Conservation (phyloP, 2,329 filamentous ascomycete genomes). For the Colletotrichum zoysiae region DNA sequence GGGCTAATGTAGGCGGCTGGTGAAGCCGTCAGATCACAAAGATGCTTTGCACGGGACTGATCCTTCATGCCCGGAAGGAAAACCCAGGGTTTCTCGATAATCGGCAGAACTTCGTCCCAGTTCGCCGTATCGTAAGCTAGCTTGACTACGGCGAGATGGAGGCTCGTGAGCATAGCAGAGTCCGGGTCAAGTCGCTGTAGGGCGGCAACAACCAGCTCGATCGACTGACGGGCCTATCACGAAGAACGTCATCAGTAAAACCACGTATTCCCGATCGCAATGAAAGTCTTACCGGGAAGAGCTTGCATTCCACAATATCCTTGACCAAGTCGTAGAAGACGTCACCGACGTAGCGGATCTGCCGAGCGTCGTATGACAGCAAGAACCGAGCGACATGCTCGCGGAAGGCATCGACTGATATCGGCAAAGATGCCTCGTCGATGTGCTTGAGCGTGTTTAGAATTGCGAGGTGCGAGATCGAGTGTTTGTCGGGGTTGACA, state of each 20-base stretch:
- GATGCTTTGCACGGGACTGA: constrained; percentile 51
- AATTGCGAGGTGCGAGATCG: constrained; percentile 64
- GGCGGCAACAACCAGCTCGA: constrained; percentile 62
- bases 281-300: constrained; percentile 56
- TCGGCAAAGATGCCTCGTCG: constrained; percentile 1
- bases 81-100: constrained; percentile 75
- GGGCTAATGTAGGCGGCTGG: constrained; percentile 70
- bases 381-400: constrained; percentile 61
- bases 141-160: constrained; percentile 69
- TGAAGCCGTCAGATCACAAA: constrained; percentile 61
- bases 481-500: constrained; percentile 62
- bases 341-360: constrained; percentile 64
- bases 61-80: constrained; percentile 68
- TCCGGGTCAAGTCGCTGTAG: constrained; percentile 76
- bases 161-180: constrained; percentile 74
- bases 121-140: constrained; percentile 68
- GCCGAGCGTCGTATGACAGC: constrained; percentile 61
- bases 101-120: constrained; percentile 67
- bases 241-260: constrained; percentile 25
- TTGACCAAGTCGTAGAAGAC: constrained; percentile 60
- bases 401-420: constrained; percentile 48
- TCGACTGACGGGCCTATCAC: constrained; percentile 60
- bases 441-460: constrained; percentile 56
- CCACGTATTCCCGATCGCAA: constrained; percentile 7
- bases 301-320: constrained; percentile 52